Conservation (phyloP, 257 asterid genomes). For the Solanum okadae region DNA sequence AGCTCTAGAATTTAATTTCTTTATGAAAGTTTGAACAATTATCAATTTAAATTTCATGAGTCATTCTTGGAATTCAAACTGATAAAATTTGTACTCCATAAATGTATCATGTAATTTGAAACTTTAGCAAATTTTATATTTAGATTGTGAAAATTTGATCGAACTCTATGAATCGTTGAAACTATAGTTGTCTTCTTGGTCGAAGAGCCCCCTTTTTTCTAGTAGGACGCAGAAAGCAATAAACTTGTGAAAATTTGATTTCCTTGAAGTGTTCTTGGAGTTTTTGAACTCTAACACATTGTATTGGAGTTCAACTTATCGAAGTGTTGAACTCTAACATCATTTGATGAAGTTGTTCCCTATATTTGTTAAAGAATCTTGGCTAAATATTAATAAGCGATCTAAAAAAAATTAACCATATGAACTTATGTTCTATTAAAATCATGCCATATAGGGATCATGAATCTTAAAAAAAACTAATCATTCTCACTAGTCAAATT, state of each 20-base stretch:
- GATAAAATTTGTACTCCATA: background rate
- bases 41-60: background rate
- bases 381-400: background rate
- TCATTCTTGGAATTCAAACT: background rate
- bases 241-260: background rate
- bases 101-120: background rate
- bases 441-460: accelerated
- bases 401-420: background rate
- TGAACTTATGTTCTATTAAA: background rate
- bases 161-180: background rate
- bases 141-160: background rate
- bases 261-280: background rate
- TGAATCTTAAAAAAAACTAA: background rate
- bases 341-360: background rate
- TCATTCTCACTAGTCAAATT: background rate
- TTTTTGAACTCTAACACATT: background rate
- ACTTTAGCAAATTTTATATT: background rate
- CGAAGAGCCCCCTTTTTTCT: too few species aligned
- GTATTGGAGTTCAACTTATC: background rate
- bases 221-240: too few species aligned
- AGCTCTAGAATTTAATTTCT: too few species aligned
- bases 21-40: background rate
- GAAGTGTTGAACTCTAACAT: background rate
- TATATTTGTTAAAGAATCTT: background rate
- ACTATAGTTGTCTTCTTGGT: too few species aligned